phyloP scores from a whole-genome alignment of 768 basidiomycete genomes.

The Suillus plorans region DNA sequence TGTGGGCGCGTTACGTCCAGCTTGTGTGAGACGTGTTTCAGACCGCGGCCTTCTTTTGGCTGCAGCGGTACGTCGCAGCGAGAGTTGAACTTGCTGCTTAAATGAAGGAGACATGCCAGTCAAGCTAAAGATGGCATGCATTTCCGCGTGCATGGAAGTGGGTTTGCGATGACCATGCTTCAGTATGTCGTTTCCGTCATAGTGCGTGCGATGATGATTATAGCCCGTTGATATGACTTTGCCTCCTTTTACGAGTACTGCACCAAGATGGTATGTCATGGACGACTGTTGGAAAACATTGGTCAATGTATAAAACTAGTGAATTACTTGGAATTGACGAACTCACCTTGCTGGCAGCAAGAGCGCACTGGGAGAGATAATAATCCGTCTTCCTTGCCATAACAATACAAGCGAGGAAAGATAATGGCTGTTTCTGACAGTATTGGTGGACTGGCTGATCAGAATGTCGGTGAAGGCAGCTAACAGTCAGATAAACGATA shows the following conservation, averaged over 20 bases:
- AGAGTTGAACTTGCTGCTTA: constrained; percentile 53
- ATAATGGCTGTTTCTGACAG: neutral
- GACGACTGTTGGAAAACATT: constrained; percentile 26
- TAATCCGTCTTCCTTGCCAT: constrained; percentile 45
- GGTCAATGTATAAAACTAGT: neutral
- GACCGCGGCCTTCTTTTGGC: constrained; percentile 11
- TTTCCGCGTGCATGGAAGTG: constrained; percentile 54
- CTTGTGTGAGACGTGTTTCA: constrained; percentile 12
- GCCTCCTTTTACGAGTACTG: constrained; percentile 49
- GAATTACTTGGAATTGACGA: neutral
- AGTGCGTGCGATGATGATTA: constrained; percentile 55
- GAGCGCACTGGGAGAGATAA: constrained; percentile 49
- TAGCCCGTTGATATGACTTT: constrained; percentile 52
- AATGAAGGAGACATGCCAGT: constrained; percentile 51
- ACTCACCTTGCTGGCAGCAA: constrained; percentile 44
- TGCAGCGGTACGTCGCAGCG: constrained; percentile 28
- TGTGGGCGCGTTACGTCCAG: neutral
- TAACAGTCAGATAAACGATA: neutral
- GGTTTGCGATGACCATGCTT: constrained; percentile 41
- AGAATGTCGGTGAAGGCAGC: neutral
- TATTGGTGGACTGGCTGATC: neutral
- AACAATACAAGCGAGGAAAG: neutral
- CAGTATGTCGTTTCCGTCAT: constrained; percentile 44
- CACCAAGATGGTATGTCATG: constrained; percentile 49
- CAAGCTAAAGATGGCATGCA: constrained; percentile 56